Percentiles rank a stretch among this genome's conserved stretches.
Conservation (phyloP, 2,329 filamentous ascomycete species). For the Sclerotinia nivalis region DNA sequence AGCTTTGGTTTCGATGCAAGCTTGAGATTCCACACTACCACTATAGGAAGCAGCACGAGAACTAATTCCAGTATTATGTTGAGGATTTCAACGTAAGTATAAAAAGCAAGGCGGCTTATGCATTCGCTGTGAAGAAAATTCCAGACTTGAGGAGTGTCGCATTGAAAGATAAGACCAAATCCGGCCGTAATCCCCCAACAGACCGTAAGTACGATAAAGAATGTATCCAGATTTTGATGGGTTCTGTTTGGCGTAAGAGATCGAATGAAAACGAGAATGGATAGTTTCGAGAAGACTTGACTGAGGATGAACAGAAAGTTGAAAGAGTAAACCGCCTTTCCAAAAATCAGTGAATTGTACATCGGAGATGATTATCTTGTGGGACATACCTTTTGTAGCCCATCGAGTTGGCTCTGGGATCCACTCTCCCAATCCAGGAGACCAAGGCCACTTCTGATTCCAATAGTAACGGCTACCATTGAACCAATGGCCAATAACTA, state of each 20-base stretch:
- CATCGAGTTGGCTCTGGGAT: not conserved
- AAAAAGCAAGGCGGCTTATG: constrained; percentile 3
- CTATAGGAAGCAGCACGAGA: not conserved
- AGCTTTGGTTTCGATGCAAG: not conserved
- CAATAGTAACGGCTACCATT: not conserved
- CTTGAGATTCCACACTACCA: constrained; percentile 8
- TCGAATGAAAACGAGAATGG: constrained; percentile 7
- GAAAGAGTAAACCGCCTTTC: not conserved
- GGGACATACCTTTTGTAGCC: not conserved
- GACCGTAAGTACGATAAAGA: not conserved
- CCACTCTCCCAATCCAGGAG: not conserved
- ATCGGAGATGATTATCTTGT: not conserved
- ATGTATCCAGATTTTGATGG: not conserved
- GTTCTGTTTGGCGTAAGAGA: constrained; percentile 6
- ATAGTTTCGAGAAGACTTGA: constrained; percentile 2
- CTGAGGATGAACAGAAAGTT: constrained; percentile 8
- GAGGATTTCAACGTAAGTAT: not conserved
- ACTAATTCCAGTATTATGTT: constrained; percentile 1
- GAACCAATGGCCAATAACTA: constrained; percentile 2
- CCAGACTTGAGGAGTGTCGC: not conserved
- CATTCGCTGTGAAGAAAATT: not conserved
- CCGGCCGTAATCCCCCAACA: not conserved
- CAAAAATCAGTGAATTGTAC: not conserved
- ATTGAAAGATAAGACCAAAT: constrained; percentile 1
- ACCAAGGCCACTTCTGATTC: constrained; percentile 2